phyloP scores from a whole-genome alignment of 257 asterid species.

The Scutellaria minor region DNA sequence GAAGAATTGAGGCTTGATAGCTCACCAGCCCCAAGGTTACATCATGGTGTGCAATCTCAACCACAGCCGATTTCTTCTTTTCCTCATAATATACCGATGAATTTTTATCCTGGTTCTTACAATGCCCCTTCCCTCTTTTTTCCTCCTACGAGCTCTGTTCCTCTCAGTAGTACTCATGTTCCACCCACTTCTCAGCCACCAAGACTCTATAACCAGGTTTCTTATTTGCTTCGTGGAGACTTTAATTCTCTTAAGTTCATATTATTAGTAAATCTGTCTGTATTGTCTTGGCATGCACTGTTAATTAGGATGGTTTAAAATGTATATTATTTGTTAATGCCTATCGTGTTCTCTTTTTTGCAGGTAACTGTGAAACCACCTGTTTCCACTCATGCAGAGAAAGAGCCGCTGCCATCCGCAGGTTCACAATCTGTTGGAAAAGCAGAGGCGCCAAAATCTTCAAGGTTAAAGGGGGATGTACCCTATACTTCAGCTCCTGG shows the following conservation, averaged over 20 bases:
- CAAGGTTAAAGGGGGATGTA: slow-evolving; percentile 43
- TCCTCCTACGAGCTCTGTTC: slow-evolving; percentile 65
- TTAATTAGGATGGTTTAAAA: slow-evolving; percentile 13
- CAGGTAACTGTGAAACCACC: slow-evolving; percentile 84
- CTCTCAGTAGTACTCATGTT: slow-evolving; percentile 48
- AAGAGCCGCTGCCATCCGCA: slow-evolving; percentile 46
- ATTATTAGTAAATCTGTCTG: background rate
- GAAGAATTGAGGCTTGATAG: slow-evolving; percentile 90
- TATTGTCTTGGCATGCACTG: background rate
- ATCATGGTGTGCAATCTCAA: slow-evolving; percentile 63
- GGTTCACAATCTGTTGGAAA: slow-evolving; percentile 52
- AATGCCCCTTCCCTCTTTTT: slow-evolving; percentile 36
- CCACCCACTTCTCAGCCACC: slow-evolving; percentile 69
- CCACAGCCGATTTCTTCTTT: slow-evolving; percentile 67
- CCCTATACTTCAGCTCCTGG: slow-evolving; percentile 32
- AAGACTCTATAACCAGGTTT: slow-evolving; percentile 72
- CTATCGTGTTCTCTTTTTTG: slow-evolving; percentile 17
- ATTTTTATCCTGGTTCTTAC: slow-evolving; percentile 53
- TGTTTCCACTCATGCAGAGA: slow-evolving; percentile 54
- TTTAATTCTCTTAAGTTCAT: background rate
- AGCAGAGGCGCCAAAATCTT: slow-evolving; percentile 45
- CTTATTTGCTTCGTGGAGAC: slow-evolving; percentile 17
- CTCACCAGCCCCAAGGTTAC: slow-evolving; percentile 58
- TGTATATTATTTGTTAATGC: background rate
- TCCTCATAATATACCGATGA: slow-evolving; percentile 59